A percentile compares a stretch with the other conserved stretches of the same genome.
Conservation (phyloP, 1,139 yeast genomes). For the Nakaseomyces kungkrabaensis region DNA sequence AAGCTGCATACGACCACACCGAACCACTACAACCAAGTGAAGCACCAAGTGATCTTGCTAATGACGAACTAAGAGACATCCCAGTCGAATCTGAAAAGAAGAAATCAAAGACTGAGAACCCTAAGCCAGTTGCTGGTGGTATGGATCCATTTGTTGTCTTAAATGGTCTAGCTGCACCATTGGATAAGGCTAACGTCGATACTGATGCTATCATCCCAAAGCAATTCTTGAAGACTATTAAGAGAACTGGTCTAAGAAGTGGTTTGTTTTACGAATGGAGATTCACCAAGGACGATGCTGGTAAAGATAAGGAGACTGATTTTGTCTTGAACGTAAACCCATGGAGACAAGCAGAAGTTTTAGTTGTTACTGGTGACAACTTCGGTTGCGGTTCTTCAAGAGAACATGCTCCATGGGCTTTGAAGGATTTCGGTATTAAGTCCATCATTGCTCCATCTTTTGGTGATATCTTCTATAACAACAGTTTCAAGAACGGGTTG, state of each 20-base stretch:
- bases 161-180: conserved; percentile 85
- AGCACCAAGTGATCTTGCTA: conserved; percentile 27
- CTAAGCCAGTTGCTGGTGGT: conserved; percentile 40
- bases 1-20: conserved; percentile 62
- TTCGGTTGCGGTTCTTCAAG: conserved; percentile 99
- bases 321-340: conserved; percentile 82
- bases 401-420: conserved; percentile 99
- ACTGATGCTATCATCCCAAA: conserved; percentile 98
- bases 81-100: conserved; percentile 33
- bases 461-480: conserved; percentile 95
- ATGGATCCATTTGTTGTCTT: conserved; percentile 69
- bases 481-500: conserved; percentile 90
- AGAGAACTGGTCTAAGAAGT: conserved; percentile 81
- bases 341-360: conserved; percentile 65
- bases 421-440: conserved; percentile 92
- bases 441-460: conserved; percentile 95
- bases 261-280: conserved; percentile 91
- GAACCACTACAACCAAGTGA: conserved; percentile 38
- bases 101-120: conserved; percentile 37
- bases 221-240: conserved; percentile 93
- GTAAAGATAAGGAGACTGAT: conserved; percentile 75
- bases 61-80: conserved; percentile 47
- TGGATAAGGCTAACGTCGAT: conserved; percentile 89
- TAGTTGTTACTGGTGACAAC: conserved; percentile 91
- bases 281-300: conserved; percentile 57